Conservation (phyloP, 2,329 filamentous ascomycete species). For the Fonsecaea monophora region DNA sequence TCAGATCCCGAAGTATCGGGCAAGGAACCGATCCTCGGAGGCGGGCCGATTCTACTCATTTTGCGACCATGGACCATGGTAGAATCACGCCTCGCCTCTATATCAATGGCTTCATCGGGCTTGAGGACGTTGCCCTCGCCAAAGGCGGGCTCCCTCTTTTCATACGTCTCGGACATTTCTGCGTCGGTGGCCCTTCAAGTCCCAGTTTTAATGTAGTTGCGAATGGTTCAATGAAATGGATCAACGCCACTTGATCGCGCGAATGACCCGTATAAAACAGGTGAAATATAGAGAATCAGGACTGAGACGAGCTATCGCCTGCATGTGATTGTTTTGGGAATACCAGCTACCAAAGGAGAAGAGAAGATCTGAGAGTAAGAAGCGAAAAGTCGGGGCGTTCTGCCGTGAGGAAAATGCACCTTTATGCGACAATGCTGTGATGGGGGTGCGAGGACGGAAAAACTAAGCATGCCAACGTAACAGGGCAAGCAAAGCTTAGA, state of each 20-base stretch:
- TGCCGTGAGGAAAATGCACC: background rate
- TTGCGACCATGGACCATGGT: constrained; percentile 35
- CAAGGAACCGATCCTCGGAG: constrained; percentile 33
- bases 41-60: constrained; percentile 40
- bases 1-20: constrained; percentile 43
- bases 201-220: background rate
- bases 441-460: background rate
- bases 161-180: constrained; percentile 33
- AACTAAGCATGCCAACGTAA: background rate
- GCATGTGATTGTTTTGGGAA: constrained; percentile 35
- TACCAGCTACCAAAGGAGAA: background rate
- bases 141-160: constrained; percentile 31
- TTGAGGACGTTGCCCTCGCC: constrained; percentile 25
- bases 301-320: constrained; percentile 25
- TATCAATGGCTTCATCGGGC: constrained; percentile 25
- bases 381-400: background rate
- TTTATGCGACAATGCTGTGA: background rate
- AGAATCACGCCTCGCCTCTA: constrained; percentile 32
- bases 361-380: background rate
- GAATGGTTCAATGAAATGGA: constrained; percentile 4
- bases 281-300: constrained; percentile 38
- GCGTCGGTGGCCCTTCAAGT: constrained; percentile 1
- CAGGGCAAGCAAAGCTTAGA: background rate
- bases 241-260: constrained; percentile 42
- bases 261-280: constrained; percentile 40